Conservation (phyloP, 2,329 filamentous ascomycete species). For the Exophiala spinifera region DNA sequence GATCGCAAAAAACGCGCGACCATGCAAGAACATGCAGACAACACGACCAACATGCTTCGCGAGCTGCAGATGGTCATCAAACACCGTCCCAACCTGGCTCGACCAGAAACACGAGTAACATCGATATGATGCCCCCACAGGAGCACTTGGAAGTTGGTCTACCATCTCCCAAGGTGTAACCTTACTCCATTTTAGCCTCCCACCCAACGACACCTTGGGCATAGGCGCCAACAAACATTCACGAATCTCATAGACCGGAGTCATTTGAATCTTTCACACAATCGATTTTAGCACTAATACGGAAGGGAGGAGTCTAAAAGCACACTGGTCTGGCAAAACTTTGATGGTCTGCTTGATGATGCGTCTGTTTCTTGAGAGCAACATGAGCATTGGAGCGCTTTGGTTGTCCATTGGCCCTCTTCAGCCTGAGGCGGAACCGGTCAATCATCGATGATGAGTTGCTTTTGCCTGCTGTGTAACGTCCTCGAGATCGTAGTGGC, state of each 20-base stretch:
- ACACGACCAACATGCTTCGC: constrained; percentile 82
- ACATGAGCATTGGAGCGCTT: no score
- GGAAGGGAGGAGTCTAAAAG: background rate
- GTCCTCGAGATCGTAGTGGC: no score
- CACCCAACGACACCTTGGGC: background rate
- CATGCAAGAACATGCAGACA: constrained; percentile 70
- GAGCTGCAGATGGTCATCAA: constrained; percentile 90
- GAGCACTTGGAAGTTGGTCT: background rate
- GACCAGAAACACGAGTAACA: constrained; percentile 42
- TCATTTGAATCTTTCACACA: background rate
- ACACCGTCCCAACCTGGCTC: constrained; percentile 44
- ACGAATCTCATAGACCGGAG: background rate
- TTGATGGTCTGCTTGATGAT: background rate
- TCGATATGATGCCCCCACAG: constrained; percentile 36
- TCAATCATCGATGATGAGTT: no score
- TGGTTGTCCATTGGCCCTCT: no score
- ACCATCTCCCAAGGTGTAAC: background rate
- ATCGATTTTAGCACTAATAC: background rate
- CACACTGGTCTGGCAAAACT: background rate
- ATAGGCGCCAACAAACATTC: background rate
- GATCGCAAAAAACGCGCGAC: constrained; percentile 73
- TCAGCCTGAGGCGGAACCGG: no score
- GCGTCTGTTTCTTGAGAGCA: no score
- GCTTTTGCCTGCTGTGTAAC: no score
- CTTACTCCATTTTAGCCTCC: background rate